Base-by-base conservation (phyloP, 192 early-diverging fungal species). In the Geosiphon pyriformis region DNA sequence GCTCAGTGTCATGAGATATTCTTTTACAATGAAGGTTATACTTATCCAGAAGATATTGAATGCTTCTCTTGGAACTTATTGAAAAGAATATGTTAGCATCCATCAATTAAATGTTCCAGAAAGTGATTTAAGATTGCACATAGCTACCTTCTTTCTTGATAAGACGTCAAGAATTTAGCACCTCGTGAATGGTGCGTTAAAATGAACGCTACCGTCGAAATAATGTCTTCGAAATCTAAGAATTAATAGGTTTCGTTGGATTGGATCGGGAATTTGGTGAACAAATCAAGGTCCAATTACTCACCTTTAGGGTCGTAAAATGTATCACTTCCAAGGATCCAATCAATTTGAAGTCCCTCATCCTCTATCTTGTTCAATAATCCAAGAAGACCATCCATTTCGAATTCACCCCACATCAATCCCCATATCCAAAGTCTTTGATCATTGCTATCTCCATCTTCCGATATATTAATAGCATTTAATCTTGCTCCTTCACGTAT, bases 161-260 rank as follows among this genome's bases (percentile, higher is more conserved):
- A 92, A 0, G 88, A 78, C 2, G 88, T 88, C 8, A 90, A 49
- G 57, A 91, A 91, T 12, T 69, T 65, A 46, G 82, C 80, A 2
- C 75, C 59, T 27, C 72, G 76, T 37, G 80, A 82, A 50, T 82
- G 79, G 12, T 69, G 67, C n/a, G 72, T 64, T 22, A 91, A 78
- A 31, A 90, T 70, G 55, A 74, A 81, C 0, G 87, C 70, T 12
- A 89, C 72, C 0, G 87, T 86, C 8, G 76, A 74, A 25, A 92
- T 37, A 6, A 90, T 65, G n/a, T 80, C 72, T 30, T 90, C 88
- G 72, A 90, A 92, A 37, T 80, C 83, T 85, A 69, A 23, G 10
- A 26, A 37, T 50, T 11, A 3, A 25, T 8, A 59, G 20, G 32
- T 32, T 53, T 20, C 23, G 7, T 23, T 51, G 17, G n/a, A 51